These are phyloP conservation scores for Leucosporidium yakuticum DNA, from an alignment of 768 basidiomycete genomes.

Conservation along the genomic window DNA sequence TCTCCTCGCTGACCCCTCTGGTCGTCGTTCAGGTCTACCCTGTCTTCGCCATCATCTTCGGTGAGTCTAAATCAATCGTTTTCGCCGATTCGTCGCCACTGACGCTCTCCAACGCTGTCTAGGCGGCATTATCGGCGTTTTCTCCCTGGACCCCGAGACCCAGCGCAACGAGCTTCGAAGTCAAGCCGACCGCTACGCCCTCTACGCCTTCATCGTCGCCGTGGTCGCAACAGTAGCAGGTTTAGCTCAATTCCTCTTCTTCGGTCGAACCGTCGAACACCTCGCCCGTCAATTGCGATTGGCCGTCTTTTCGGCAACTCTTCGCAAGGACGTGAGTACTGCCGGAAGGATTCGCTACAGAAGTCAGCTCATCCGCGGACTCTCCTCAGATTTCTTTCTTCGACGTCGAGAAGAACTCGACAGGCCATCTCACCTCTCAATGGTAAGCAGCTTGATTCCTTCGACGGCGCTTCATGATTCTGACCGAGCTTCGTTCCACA, in stretches of 20 bases:
- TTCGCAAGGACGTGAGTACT: conserved; percentile 80
- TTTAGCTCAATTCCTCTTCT: conserved; percentile 62
- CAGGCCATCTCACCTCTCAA: conserved; percentile 69
- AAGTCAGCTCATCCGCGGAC: conserved; percentile 68
- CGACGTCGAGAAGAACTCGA: conserved; percentile 47
- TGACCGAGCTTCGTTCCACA: conserved; percentile 46
- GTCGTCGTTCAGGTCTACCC: conserved; percentile 55
- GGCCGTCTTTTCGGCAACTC: conserved; percentile 67
- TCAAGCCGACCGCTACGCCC: conserved; percentile 62
- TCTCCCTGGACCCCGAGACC: conserved; percentile 29
- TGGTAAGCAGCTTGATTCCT: too few species aligned
- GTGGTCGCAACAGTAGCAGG: conserved; percentile 56
- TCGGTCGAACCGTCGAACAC: conserved; percentile 59
- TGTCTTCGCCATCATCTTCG: conserved; percentile 63
- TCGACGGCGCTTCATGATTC: conserved; percentile 31
- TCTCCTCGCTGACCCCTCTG: not conserved
- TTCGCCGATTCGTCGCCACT: not conserved
- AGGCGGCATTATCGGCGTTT: conserved; percentile 9
- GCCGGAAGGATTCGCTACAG: too few species aligned
- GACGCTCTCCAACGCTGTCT: not conserved
- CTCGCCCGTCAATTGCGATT: conserved; percentile 66
- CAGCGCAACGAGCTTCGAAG: conserved; percentile 47
- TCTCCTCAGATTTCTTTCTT: conserved; percentile 52
- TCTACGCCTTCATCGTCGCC: conserved; percentile 60
- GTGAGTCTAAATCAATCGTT: conserved; percentile 36